Conservation (phyloP, 2,329 filamentous ascomycete genomes). For the Trichoderma afroharzianum region DNA sequence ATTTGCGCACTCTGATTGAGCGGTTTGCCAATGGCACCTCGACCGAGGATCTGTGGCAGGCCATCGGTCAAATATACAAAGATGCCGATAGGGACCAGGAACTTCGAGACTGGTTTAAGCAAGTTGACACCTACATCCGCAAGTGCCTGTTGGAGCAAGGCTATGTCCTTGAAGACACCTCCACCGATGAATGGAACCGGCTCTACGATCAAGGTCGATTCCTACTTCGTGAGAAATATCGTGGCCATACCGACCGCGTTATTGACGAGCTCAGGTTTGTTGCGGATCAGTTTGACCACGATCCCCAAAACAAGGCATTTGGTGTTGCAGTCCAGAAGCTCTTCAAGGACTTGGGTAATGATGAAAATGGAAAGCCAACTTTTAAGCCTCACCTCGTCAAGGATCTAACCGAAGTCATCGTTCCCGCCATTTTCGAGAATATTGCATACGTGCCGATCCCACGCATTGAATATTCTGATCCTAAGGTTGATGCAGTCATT, state of each 20-base stretch:
- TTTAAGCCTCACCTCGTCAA: constrained; percentile 95
- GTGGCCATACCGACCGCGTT: constrained; percentile 77
- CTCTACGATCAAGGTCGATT: constrained; percentile 83
- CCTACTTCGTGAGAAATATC: constrained; percentile 85
- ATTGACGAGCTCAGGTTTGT: constrained; percentile 89
- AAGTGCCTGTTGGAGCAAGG: constrained; percentile 84
- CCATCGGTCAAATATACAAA: constrained; percentile 79
- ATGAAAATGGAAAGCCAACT: constrained; percentile 73
- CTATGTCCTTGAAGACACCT: constrained; percentile 79
- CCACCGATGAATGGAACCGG: constrained; percentile 76
- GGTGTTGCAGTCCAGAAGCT: constrained; percentile 73
- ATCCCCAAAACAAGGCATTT: constrained; percentile 82
- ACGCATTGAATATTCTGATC: constrained; percentile 87
- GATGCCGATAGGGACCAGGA: constrained; percentile 85
- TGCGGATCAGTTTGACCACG: constrained; percentile 81
- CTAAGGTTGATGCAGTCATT: constrained; percentile 78
- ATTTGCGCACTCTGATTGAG: constrained; percentile 80
- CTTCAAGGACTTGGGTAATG: constrained; percentile 83
- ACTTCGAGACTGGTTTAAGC: constrained; percentile 84
- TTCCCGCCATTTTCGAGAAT: constrained; percentile 78
- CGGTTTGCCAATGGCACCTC: constrained; percentile 95
- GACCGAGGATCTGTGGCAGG: constrained; percentile 76
- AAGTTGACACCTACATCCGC: constrained; percentile 72
- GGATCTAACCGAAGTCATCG: constrained; percentile 80
- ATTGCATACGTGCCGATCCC: constrained; percentile 89